Evolutionary conservation across 345 rosid species (phyloP).

Genomic region (Euclidium syriacum): DNA sequence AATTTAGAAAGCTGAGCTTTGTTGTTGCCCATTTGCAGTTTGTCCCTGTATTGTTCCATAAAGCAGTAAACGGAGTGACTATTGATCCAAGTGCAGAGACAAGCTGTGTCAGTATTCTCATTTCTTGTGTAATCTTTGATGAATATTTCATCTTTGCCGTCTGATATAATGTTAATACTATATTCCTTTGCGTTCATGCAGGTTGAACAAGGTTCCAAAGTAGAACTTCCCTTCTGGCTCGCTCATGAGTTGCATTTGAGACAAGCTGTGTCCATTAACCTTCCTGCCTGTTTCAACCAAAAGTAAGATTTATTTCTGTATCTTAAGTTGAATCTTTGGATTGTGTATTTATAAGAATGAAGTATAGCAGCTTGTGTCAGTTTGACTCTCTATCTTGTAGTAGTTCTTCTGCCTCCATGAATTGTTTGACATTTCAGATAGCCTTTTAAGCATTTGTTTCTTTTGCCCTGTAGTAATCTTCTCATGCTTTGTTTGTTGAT

Average conservation of each 20-base stretch:
- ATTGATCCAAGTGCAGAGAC: slow-evolving; percentile 73
- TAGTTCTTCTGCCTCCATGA: not conserved
- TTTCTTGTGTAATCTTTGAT: not conserved
- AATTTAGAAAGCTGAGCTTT: not conserved
- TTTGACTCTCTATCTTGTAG: not conserved
- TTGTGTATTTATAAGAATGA: not conserved
- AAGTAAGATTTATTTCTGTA: slow-evolving; percentile 40
- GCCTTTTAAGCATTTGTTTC: not conserved
- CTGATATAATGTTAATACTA: not conserved
- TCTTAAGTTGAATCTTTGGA: not conserved
- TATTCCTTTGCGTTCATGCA: slow-evolving; percentile 14
- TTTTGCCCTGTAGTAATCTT: not conserved
- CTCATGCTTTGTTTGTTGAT: not conserved
- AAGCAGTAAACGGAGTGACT: slow-evolving; percentile 62
- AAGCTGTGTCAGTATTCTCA: slow-evolving; percentile 43
- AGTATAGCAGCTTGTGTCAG: not conserved
- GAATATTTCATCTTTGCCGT: not conserved
- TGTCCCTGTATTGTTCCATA: slow-evolving; percentile 60
- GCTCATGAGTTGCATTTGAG: slow-evolving; percentile 63
- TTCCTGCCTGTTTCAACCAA: slow-evolving; percentile 70
- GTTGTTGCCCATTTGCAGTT: slow-evolving; percentile 37
- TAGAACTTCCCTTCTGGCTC: slow-evolving; percentile 75
- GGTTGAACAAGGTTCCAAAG: slow-evolving; percentile 75
- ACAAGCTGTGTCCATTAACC: slow-evolving; percentile 54
- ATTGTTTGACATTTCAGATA: not conserved